These are phyloP conservation scores for Sclerotinia spermophila DNA, from an alignment of 2,329 filamentous ascomycete species.

Conservation along the genomic window DNA sequence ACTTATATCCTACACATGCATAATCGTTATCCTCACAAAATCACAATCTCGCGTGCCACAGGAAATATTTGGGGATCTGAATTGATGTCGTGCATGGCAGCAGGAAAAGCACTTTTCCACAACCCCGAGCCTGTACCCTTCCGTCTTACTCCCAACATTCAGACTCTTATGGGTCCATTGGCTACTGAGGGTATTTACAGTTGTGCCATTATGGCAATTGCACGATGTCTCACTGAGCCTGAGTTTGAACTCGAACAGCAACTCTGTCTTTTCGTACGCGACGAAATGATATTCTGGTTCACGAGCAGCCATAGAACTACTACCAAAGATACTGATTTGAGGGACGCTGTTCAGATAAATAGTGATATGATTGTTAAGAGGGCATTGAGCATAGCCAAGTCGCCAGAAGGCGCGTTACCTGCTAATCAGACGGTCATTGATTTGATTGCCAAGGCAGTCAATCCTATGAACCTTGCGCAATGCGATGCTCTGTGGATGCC, in stretches of 20 bases:
- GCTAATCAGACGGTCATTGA: slow-evolving; percentile 98
- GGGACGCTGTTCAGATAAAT: slow-evolving; percentile 76
- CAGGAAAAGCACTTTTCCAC: slow-evolving; percentile 81
- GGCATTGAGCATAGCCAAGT: slow-evolving; percentile 77
- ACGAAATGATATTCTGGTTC: slow-evolving; percentile 98
- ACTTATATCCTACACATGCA: slow-evolving; percentile 98
- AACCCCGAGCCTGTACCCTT: slow-evolving; percentile 96
- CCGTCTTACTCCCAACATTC: slow-evolving; percentile 92
- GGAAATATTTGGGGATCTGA: slow-evolving; percentile 97
- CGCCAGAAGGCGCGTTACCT: slow-evolving; percentile 70
- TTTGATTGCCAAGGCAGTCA: slow-evolving; percentile 85
- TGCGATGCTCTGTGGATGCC: slow-evolving; percentile 97
- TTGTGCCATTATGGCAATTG: slow-evolving; percentile 94
- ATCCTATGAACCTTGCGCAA: slow-evolving; percentile 81
- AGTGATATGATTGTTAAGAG: slow-evolving; percentile 89
- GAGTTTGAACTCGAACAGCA: slow-evolving; percentile 91
- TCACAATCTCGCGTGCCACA: slow-evolving; percentile 80
- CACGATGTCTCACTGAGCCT: slow-evolving; percentile 86
- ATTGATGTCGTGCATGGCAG: slow-evolving; percentile 84
- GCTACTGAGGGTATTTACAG: slow-evolving; percentile 95
- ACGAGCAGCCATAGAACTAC: slow-evolving; percentile 69
- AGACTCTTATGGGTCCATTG: slow-evolving; percentile 92
- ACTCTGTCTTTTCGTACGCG: slow-evolving; percentile 88
- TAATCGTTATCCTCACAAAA: slow-evolving; percentile 91
- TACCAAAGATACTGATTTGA: slow-evolving; percentile 62